Evolutionary conservation across 495 filamentous ascomycete species (phyloP).

Genomic region (Hypoxylon intermedium): DNA sequence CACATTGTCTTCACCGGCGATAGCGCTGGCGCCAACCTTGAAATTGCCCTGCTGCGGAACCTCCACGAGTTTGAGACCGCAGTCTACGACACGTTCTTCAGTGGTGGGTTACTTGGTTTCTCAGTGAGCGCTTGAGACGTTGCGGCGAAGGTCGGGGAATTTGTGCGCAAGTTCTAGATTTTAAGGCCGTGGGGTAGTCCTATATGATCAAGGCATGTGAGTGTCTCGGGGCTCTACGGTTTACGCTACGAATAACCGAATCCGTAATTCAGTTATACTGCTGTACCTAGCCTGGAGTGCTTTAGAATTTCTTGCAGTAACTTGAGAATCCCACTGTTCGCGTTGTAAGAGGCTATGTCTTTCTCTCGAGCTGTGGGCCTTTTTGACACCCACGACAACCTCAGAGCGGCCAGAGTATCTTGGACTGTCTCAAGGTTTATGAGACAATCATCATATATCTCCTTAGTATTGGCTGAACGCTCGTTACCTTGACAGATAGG

Average conservation of each 20-base stretch:
- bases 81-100: constrained; percentile 21
- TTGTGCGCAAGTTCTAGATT: not conserved
- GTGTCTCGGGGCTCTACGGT: no score
- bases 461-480: not conserved
- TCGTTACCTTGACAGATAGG: not conserved
- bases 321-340: no score
- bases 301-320: no score
- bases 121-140: constrained; percentile 6
- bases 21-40: constrained; percentile 41
- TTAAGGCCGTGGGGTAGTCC: no score
- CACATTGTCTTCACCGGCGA: constrained; percentile 40
- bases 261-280: no score
- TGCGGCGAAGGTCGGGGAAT: not conserved
- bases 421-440: not conserved
- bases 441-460: not conserved
- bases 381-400: constrained; percentile 51
- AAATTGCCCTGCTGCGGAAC: constrained; percentile 50
- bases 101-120: constrained; percentile 19
- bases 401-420: not conserved
- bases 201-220: no score
- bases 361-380: constrained; percentile 44
- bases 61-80: constrained; percentile 23
- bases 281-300: no score
- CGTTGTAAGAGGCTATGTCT: no score
- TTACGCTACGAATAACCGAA: no score